Percentiles rank a stretch among this genome's conserved stretches.
Evolutionary conservation across 2,329 filamentous ascomycete genomes (phyloP).

Genomic region (Pseudogymnoascus sp.): DNA sequence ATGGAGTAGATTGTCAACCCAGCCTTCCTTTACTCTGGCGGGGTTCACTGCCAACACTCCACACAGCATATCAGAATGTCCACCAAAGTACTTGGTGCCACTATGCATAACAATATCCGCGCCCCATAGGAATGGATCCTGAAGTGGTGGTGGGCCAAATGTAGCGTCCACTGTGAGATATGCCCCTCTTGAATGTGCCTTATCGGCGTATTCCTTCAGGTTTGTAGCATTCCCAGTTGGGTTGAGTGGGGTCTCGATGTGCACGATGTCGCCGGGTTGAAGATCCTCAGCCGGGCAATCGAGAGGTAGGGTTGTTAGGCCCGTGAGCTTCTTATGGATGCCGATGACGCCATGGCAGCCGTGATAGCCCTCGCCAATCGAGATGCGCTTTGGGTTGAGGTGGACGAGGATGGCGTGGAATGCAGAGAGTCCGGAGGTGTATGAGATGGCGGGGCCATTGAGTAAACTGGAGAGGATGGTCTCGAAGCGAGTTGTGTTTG

Average conservation of each 20-base stretch:
- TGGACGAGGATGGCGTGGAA: slow-evolving; percentile 84
- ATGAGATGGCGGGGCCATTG: slow-evolving; percentile 64
- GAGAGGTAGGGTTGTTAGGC: slow-evolving; percentile 66
- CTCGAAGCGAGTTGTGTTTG: slow-evolving; percentile 81
- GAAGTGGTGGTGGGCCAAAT: slow-evolving; percentile 83
- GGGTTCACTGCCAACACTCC: slow-evolving; percentile 68
- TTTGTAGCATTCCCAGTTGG: slow-evolving; percentile 76
- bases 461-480: slow-evolving; percentile 70
- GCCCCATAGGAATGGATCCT: slow-evolving; percentile 75
- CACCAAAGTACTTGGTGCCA: slow-evolving; percentile 93
- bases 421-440: slow-evolving; percentile 77
- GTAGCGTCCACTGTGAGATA: slow-evolving; percentile 82
- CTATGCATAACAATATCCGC: slow-evolving; percentile 87
- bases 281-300: slow-evolving; percentile 62
- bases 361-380: slow-evolving; percentile 83
- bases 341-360: slow-evolving; percentile 82
- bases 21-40: slow-evolving; percentile 42
- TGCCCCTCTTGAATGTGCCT: slow-evolving; percentile 67
- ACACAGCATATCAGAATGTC: slow-evolving; percentile 88
- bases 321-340: slow-evolving; percentile 68
- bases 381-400: slow-evolving; percentile 74
- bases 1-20: slow-evolving; percentile 52
- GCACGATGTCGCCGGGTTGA: slow-evolving; percentile 72
- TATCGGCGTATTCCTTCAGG: slow-evolving; percentile 63
- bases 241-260: slow-evolving; percentile 91